phyloP scores from a whole-genome alignment of 371 early-diverging fungal species.

The Zopfochytrium polystomum region DNA sequence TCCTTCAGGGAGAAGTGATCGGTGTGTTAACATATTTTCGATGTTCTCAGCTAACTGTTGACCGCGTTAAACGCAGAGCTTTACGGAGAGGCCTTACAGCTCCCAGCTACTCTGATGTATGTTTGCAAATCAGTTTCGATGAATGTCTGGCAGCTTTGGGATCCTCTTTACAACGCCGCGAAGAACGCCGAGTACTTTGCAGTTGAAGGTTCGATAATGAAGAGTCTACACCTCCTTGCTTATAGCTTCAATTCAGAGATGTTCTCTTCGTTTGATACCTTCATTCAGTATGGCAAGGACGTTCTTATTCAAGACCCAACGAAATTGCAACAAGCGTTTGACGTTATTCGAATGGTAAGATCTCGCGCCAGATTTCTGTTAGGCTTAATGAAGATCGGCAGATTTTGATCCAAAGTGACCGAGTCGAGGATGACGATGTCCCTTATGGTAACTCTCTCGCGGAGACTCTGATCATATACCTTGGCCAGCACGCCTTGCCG shows the following conservation, averaged over 20 bases:
- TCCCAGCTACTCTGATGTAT: slow-evolving; percentile 75
- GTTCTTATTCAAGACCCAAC: slow-evolving; percentile 36
- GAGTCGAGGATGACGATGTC: slow-evolving; percentile 33
- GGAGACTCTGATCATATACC: slow-evolving; percentile 73
- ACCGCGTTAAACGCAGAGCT: too few relatives aligned
- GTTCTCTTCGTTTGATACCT: slow-evolving; percentile 81
- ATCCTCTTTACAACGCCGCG: slow-evolving; percentile 67
- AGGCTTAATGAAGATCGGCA: too few relatives aligned
- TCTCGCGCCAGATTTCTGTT: too few relatives aligned
- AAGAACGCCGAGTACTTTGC: slow-evolving; percentile 72
- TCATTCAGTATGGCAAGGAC: slow-evolving; percentile 75
- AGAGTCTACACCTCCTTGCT: slow-evolving; percentile 6
- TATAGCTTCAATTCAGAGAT: slow-evolving; percentile 51
- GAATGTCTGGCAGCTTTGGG: slow-evolving; percentile 81
- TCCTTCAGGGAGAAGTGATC: too few relatives aligned
- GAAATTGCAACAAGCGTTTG: slow-evolving; percentile 7
- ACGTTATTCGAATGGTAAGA: slow-evolving; percentile 14
- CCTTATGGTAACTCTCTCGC: slow-evolving; percentile 34
- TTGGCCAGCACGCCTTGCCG: slow-evolving; percentile 69
- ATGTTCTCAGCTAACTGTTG: too few relatives aligned
- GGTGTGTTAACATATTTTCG: too few relatives aligned
- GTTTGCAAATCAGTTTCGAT: slow-evolving; percentile 75
- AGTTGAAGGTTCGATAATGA: slow-evolving; percentile 52
- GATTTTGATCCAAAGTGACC: slow-evolving; percentile 17
- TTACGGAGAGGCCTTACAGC: too few relatives aligned